These are phyloP conservation scores for Phlyctochytrium arcticum DNA, from an alignment of 192 early-diverging fungal species.

Conservation along the genomic window DNA sequence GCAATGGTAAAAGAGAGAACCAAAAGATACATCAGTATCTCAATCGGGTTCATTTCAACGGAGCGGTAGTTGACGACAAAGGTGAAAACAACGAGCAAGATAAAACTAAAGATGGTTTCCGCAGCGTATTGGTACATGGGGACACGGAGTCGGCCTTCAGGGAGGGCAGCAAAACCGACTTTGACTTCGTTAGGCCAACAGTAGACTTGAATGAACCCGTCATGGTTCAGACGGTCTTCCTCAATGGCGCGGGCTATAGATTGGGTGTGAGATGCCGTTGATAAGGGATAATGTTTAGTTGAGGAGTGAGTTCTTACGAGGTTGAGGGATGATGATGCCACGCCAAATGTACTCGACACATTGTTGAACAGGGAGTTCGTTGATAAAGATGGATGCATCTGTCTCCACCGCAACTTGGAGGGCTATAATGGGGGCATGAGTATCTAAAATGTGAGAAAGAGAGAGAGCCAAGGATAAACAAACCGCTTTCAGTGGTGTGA, in stretches of 20 bases:
- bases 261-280: too few species aligned
- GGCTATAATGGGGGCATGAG: background rate
- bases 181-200: background rate
- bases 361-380: slow-evolving; percentile 12
- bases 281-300: background rate
- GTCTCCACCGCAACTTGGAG: slow-evolving; percentile 19
- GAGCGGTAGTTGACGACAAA: slow-evolving; percentile 26
- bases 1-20: slow-evolving; percentile 7
- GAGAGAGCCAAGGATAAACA: background rate
- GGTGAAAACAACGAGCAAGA: slow-evolving; percentile 11
- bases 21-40: slow-evolving; percentile 22
- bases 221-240: background rate
- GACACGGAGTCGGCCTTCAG: slow-evolving; percentile 15
- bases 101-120: slow-evolving; percentile 19
- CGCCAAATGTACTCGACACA: slow-evolving; percentile 28
- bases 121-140: slow-evolving; percentile 23
- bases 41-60: background rate
- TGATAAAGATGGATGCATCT: slow-evolving; percentile 17
- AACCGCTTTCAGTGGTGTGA: slow-evolving; percentile 2
- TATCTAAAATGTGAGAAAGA: background rate
- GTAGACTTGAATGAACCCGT: slow-evolving; percentile 13
- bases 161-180: slow-evolving; percentile 10
- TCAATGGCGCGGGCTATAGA: too few species aligned
- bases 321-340: slow-evolving; percentile 12
- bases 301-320: background rate